These are phyloP conservation scores for Candida buenavistaensis DNA, from an alignment of 1,139 yeast genomes.

Conservation along the genomic window DNA sequence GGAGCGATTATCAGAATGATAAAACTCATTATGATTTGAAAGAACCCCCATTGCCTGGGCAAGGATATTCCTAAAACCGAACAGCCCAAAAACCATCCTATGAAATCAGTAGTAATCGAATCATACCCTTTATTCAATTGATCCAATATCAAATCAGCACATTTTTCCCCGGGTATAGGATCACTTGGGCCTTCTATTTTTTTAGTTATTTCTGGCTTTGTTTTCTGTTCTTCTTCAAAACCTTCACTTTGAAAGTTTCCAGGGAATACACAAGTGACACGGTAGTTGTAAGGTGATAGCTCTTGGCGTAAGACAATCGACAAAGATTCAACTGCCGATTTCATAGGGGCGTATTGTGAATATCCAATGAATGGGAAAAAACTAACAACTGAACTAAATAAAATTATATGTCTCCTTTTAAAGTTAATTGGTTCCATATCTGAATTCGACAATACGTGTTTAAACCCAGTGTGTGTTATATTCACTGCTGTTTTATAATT, in stretches of 20 bases:
- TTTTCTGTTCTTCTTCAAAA: constrained; percentile 70
- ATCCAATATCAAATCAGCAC: constrained; percentile 62
- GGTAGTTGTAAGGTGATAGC: constrained; percentile 61
- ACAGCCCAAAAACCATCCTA: constrained; percentile 81
- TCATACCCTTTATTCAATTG: constrained; percentile 67
- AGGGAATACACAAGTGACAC: constrained; percentile 68
- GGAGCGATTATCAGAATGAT: constrained; percentile 67
- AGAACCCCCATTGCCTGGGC: constrained; percentile 62
- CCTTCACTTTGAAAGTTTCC: constrained; percentile 94
- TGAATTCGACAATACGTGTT: constrained; percentile 27
- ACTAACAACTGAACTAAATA: constrained; percentile 80
- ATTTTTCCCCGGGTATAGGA: constrained; percentile 66
- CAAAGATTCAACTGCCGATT: constrained; percentile 76
- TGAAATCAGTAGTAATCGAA: constrained; percentile 75
- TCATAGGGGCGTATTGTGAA: constrained; percentile 84
- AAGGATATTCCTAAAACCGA: constrained; percentile 61
- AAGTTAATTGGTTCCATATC: constrained; percentile 12
- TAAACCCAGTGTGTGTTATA: constrained; percentile 62
- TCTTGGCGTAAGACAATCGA: constrained; percentile 84
- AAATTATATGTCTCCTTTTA: constrained; percentile 59
- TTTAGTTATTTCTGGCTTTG: constrained; percentile 84
- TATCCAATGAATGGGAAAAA: constrained; percentile 91
- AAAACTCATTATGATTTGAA: constrained; percentile 50
- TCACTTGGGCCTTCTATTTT: constrained; percentile 81
- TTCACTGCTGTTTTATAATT: constrained; percentile 77